Percentiles rank a stretch among this genome's conserved stretches.
phyloP scores from a whole-genome alignment of 2,329 filamentous ascomycete species.

The Herpotrichia juniperi region DNA sequence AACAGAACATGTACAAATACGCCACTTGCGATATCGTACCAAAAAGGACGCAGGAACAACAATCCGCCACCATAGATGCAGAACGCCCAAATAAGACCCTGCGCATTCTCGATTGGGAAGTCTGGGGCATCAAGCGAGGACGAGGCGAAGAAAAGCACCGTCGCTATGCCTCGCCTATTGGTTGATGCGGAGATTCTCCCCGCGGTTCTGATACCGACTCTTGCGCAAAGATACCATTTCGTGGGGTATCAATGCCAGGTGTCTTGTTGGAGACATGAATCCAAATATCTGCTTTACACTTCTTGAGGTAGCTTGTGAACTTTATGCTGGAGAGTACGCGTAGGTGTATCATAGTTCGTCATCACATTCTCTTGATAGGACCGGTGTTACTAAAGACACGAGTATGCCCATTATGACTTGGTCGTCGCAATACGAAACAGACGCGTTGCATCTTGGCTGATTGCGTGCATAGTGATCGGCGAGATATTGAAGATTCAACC shows the following conservation, averaged over 20 bases:
- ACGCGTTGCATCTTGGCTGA: no score
- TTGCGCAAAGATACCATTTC: neutral
- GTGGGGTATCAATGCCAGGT: conserved; percentile 1
- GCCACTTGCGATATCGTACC: neutral
- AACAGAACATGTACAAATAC: neutral
- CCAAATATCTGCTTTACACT: no score
- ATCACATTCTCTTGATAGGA: no score
- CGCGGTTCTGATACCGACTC: conserved; percentile 1
- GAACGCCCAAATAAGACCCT: neutral
- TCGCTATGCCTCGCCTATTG: neutral
- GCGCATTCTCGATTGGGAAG: neutral
- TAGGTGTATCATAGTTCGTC: no score
- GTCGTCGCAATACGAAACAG: no score
- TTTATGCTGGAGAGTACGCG: no score
- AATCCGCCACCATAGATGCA: neutral
- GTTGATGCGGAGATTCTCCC: neutral
- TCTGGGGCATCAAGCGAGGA: neutral
- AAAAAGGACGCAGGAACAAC: conserved; percentile 2
- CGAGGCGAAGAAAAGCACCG: neutral
- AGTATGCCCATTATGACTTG: no score
- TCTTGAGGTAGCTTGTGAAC: no score
- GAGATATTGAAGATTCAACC: no score
- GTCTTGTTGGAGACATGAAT: neutral
- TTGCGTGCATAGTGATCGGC: no score
- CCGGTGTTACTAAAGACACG: no score